Evolutionary conservation across 2,329 filamentous ascomycete genomes (phyloP).

Genomic region (Botryotinia globosa): DNA sequence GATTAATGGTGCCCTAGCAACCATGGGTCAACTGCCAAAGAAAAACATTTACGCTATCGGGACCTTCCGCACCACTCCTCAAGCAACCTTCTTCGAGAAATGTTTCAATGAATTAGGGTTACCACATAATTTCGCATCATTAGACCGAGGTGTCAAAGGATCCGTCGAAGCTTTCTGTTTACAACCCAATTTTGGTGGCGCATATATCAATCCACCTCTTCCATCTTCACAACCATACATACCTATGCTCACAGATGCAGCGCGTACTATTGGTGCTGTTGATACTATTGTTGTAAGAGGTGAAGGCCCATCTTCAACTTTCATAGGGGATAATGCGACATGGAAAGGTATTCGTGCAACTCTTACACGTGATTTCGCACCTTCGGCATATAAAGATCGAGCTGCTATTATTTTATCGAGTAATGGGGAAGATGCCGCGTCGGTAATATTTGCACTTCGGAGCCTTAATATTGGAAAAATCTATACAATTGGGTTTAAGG

Average conservation of each 20-base stretch:
- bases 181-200: slow-evolving; percentile 75
- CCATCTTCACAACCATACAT: slow-evolving; percentile 57
- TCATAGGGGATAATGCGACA: slow-evolving; percentile 77
- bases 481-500: slow-evolving; percentile 80
- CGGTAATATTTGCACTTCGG: slow-evolving; percentile 74
- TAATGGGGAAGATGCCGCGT: slow-evolving; percentile 71
- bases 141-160: slow-evolving; percentile 66
- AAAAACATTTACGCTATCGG: slow-evolving; percentile 79
- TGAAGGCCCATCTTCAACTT: slow-evolving; percentile 48
- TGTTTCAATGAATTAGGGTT: slow-evolving; percentile 80
- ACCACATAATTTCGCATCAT: slow-evolving; percentile 75
- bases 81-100: slow-evolving; percentile 83
- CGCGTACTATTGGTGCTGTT: slow-evolving; percentile 73
- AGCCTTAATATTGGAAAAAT: slow-evolving; percentile 74
- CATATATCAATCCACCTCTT: slow-evolving; percentile 74
- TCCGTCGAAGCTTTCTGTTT: slow-evolving; percentile 70
- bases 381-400: slow-evolving; percentile 74
- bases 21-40: slow-evolving; percentile 77
- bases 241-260: slow-evolving; percentile 68
- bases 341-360: slow-evolving; percentile 85
- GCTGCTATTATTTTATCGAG: slow-evolving; percentile 74
- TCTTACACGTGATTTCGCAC: slow-evolving; percentile 75
- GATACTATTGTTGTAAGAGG: slow-evolving; percentile 72
- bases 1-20: slow-evolving; percentile 75
- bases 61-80: slow-evolving; percentile 64